Base-by-base conservation (phyloP, 2,329 filamentous ascomycete genomes). In the Fusarium decemcellulare region DNA sequence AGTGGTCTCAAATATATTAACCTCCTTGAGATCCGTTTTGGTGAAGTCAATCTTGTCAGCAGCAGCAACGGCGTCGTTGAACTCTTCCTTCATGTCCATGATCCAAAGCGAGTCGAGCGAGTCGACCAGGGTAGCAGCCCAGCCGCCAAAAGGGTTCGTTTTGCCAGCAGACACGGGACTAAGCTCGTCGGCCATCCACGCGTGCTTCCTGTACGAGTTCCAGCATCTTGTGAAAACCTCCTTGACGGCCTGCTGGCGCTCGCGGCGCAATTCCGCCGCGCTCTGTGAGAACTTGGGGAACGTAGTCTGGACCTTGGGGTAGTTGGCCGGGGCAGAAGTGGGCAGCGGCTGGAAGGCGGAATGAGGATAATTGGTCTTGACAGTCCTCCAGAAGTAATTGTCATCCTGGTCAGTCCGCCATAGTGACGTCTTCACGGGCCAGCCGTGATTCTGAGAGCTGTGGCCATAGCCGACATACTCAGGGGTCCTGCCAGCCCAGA, bases 91-190 rank as follows among this genome's bases (percentile, higher is more conserved):
- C 74, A 93, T 71, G 5, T 86, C 91, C 87, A 93, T 90, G 68
- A 93, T 91, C 90, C 91, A 93, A 14, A 93, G 81, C n/a, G 89
- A 89, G 75, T 93, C 91, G 55, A 92, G 82, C 4, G 88, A 81
- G 75, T 92, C 90, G n/a, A 92, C 88, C 60, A 92, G 80, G 7
- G 90, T 92, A 6, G 90, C 90, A 8, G 87, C 88, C 90, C 90
- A 92, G 27, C 90, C 90, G 14, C 87, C 88, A 77, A 91, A 91
- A 36, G 87, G 85, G 70, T 91, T 85, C 46, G 84, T 83, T 51
- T 77, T 81, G 2, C 76, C 72, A 11, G 84, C 88, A 15, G 84
- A 84, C 10, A 92, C 71, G 5, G 90, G 90, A 32, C 82, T 81
- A 55, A 92, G 80, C 69, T 91, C 90, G 75, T 92, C 90, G 50